A percentile compares a stretch with the other conserved stretches of the same genome.
These are phyloP conservation scores for Luzula sylvatica DNA, from an alignment of 176 grass and related monocot species.

Conservation along the genomic window DNA sequence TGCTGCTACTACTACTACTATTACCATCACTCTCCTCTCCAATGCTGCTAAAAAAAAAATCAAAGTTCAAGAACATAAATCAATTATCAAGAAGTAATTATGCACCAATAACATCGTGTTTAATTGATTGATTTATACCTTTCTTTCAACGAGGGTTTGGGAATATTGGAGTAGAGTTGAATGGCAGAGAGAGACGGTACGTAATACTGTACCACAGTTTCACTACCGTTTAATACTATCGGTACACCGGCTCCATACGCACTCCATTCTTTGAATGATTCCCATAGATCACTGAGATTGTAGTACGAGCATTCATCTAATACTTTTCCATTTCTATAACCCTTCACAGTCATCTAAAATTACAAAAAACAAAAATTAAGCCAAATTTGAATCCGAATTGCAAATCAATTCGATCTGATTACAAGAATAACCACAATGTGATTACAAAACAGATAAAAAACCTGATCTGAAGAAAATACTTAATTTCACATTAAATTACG, in stretches of 20 bases:
- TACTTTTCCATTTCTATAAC: constrained; percentile 33
- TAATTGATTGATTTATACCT: constrained; percentile 31
- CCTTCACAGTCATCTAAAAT: constrained; percentile 39
- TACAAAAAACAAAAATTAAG: not conserved
- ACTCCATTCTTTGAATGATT: constrained; percentile 95
- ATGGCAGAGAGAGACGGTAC: constrained; percentile 94
- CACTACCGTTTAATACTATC: constrained; percentile 64
- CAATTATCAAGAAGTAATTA: not conserved
- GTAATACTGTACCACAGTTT: constrained; percentile 82
- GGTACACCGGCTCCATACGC: constrained; percentile 93
- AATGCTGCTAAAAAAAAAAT: constrained; percentile 30
- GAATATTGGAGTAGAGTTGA: constrained; percentile 56
- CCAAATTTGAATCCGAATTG: too few relatives aligned
- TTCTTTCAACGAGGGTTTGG: constrained; percentile 30
- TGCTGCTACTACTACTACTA: constrained; percentile 79
- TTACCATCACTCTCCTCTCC: constrained; percentile 88
- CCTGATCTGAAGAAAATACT: not conserved
- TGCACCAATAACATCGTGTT: too few relatives aligned
- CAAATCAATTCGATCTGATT: too few relatives aligned
- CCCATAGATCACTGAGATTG: constrained; percentile 81
- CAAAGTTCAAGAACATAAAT: not conserved
- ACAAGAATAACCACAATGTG: too few relatives aligned
- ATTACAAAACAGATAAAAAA: too few relatives aligned
- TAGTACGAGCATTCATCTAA: constrained; percentile 40
- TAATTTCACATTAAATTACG: too few relatives aligned